These are phyloP conservation scores for Nematodospora valgi DNA, from an alignment of 805 yeast genomes.

Conservation along the genomic window DNA sequence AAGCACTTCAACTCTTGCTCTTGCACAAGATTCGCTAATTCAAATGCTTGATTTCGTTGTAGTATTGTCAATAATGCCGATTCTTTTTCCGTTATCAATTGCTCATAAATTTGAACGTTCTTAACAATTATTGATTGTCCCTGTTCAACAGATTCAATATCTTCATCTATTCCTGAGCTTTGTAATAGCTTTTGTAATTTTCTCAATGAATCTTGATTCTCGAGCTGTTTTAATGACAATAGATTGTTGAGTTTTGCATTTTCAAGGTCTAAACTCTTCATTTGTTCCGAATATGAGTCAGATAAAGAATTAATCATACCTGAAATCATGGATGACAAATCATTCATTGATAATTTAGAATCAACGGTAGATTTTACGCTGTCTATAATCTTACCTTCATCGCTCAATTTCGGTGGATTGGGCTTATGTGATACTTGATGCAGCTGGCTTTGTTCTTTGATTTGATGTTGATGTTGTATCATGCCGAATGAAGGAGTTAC, in stretches of 20 bases:
- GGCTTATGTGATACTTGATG: slow-evolving; percentile 20
- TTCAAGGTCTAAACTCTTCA: slow-evolving; percentile 34
- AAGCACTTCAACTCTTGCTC: slow-evolving; percentile 30
- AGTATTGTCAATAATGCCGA: slow-evolving; percentile 22
- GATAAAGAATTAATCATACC: slow-evolving; percentile 48
- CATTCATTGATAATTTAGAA: slow-evolving; percentile 25
- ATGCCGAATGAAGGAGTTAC: slow-evolving; percentile 15
- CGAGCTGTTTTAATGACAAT: slow-evolving; percentile 48
- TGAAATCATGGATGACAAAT: slow-evolving; percentile 31
- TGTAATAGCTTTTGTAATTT: slow-evolving; percentile 23
- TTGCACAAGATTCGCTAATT: slow-evolving; percentile 42
- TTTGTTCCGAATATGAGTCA: slow-evolving; percentile 53
- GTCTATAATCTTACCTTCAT: slow-evolving; percentile 23
- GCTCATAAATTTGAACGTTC: slow-evolving; percentile 2
- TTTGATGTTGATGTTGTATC: not conserved
- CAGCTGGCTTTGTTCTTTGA: not conserved
- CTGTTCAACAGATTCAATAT: slow-evolving; percentile 22
- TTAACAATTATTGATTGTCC: slow-evolving; percentile 20
- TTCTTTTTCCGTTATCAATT: slow-evolving; percentile 12
- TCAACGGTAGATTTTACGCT: slow-evolving; percentile 10
- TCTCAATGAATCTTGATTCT: slow-evolving; percentile 28
- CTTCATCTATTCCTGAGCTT: slow-evolving; percentile 26
- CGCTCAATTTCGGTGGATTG: slow-evolving; percentile 32
- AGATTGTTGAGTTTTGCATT: slow-evolving; percentile 48
- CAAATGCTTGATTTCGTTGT: slow-evolving; percentile 43